Evolutionary conservation across 2,329 filamentous ascomycete species (phyloP).

Genomic region (Alternaria sp.): DNA sequence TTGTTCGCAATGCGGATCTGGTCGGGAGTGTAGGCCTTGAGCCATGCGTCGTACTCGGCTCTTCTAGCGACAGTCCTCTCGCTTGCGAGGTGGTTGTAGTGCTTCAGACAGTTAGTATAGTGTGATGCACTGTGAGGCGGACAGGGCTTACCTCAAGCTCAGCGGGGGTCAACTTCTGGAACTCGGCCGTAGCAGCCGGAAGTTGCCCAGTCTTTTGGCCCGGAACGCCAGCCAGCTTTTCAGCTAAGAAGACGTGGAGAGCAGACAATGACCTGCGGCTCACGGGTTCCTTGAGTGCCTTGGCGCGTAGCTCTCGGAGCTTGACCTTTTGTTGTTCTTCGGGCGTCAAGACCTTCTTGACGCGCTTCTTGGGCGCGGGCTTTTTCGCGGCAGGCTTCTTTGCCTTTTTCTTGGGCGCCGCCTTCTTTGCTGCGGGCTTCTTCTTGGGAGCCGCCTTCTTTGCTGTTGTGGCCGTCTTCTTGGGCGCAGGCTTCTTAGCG

Average conservation of each 20-base stretch:
- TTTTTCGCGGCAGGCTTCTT: constrained; percentile 28
- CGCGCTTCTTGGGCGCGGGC: constrained; percentile 26
- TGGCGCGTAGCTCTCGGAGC: constrained; percentile 44
- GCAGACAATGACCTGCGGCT: constrained; percentile 5
- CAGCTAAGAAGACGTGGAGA: constrained; percentile 36
- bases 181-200: constrained; percentile 12
- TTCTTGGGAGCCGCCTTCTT: constrained; percentile 35
- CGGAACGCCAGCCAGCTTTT: constrained; percentile 11
- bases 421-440: constrained; percentile 6
- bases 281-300: constrained; percentile 46
- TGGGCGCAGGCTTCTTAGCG: constrained; percentile 33
- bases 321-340: constrained; percentile 37
- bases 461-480: constrained; percentile 30
- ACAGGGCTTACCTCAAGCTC: constrained; percentile 43
- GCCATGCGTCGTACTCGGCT: constrained; percentile 59
- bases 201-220: background rate
- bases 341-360: constrained; percentile 34
- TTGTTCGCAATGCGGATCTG: constrained; percentile 66
- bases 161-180: constrained; percentile 38
- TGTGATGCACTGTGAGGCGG: background rate
- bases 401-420: constrained; percentile 21
- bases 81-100: constrained; percentile 59
- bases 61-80: constrained; percentile 54
- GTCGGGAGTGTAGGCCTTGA: constrained; percentile 61
- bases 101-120: constrained; percentile 48